Evolutionary conservation across 495 filamentous ascomycete genomes (phyloP).

Genomic region (Talaromyces borbonicus): DNA sequence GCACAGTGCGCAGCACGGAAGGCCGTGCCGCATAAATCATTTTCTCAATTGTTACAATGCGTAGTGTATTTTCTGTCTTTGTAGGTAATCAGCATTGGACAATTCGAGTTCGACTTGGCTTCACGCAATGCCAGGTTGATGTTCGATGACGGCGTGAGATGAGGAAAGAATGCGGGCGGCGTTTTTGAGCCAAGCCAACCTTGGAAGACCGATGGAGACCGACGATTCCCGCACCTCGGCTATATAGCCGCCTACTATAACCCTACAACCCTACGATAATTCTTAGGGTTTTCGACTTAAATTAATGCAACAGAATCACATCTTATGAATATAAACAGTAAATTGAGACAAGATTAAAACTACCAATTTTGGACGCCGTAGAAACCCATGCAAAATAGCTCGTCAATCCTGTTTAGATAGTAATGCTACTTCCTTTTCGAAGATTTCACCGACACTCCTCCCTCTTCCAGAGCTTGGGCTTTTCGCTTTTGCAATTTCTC

Average conservation of each 20-base stretch:
- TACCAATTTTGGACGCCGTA: slow-evolving; percentile 7
- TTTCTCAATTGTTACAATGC: background rate
- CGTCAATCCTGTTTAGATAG: slow-evolving; percentile 11
- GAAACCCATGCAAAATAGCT: slow-evolving; percentile 10
- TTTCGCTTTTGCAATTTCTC: slow-evolving; percentile 48
- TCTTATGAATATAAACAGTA: background rate
- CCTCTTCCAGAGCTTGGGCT: slow-evolving; percentile 35
- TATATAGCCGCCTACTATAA: background rate
- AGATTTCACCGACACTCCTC: slow-evolving; percentile 12
- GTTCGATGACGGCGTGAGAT: background rate
- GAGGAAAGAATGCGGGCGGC: background rate
- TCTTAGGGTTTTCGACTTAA: no score
- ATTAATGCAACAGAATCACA: no score
- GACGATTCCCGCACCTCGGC: slow-evolving; percentile 4
- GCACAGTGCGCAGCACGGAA: slow-evolving; percentile 40
- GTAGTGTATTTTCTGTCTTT: background rate
- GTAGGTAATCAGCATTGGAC: background rate
- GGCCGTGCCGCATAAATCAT: slow-evolving; percentile 37
- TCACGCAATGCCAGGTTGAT: background rate
- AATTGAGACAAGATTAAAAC: background rate
- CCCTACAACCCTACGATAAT: no score
- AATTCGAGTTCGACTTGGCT: no score
- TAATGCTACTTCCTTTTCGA: slow-evolving; percentile 8
- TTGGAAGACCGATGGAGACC: slow-evolving; percentile 5
- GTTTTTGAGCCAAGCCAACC: background rate